Conservation (phyloP, 2,329 filamentous ascomycete species). For the Neophaeococcomyces aloes region DNA sequence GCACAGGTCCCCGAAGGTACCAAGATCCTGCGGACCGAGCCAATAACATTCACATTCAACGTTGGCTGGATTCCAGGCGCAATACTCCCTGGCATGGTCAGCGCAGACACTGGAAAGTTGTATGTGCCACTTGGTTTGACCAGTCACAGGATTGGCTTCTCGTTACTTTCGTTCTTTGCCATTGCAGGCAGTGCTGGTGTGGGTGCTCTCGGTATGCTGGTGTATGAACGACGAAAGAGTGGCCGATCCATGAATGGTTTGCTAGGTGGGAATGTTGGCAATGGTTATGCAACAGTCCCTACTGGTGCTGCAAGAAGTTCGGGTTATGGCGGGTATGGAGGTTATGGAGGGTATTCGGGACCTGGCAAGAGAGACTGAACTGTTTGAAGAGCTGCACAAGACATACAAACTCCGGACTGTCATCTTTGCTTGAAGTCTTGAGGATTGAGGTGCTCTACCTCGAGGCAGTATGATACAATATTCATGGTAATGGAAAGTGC, state of each 20-base stretch:
- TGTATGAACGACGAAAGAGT: slow-evolving; percentile 21
- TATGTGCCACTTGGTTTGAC: slow-evolving; percentile 13
- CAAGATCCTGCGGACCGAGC: slow-evolving; percentile 77
- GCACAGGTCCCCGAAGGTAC: slow-evolving; percentile 42
- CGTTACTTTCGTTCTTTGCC: slow-evolving; percentile 21
- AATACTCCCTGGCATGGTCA: slow-evolving; percentile 22
- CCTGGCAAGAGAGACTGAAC: slow-evolving; percentile 20
- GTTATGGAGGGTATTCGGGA: slow-evolving; percentile 9
- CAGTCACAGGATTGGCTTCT: slow-evolving; percentile 21
- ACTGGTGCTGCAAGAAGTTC: slow-evolving; percentile 12
- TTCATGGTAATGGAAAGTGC: no score
- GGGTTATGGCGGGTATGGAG: slow-evolving; percentile 21
- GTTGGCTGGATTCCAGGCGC: slow-evolving; percentile 58
- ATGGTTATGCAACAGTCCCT: background rate
- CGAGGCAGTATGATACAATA: no score
- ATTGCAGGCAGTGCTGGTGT: slow-evolving; percentile 20
- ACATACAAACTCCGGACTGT: no score
- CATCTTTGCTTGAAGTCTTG: no score
- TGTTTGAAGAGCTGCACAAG: no score
- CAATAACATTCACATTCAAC: slow-evolving; percentile 65
- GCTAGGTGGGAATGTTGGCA: slow-evolving; percentile 15
- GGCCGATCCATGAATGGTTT: slow-evolving; percentile 13
- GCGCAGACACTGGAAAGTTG: slow-evolving; percentile 13
- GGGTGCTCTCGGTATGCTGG: slow-evolving; percentile 20
- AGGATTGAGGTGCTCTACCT: no score